Evolutionary conservation across 1,284 basidiomycete species (phyloP).

Genomic region (Sanghuangporus baumii): DNA sequence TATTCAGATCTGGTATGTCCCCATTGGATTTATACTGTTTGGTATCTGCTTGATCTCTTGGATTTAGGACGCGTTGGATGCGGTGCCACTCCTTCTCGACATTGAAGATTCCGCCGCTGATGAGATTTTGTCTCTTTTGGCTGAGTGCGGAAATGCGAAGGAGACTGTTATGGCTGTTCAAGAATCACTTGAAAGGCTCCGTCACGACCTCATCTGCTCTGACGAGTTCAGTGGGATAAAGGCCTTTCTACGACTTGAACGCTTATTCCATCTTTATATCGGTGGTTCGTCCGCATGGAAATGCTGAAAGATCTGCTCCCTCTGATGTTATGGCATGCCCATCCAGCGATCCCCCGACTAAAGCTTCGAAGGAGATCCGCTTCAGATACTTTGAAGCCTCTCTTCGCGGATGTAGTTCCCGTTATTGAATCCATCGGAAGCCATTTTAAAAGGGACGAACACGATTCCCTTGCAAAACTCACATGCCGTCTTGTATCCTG

Average conservation of each 20-base stretch:
- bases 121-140: conserved; percentile 40
- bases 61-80: conserved; percentile 45
- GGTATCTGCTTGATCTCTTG: not conserved
- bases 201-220: conserved; percentile 21
- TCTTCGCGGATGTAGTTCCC: conserved; percentile 4
- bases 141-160: conserved; percentile 43
- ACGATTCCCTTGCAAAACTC: not conserved
- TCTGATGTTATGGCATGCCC: not conserved
- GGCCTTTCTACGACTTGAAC: conserved; percentile 24
- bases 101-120: conserved; percentile 33
- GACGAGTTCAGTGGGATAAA: conserved; percentile 30
- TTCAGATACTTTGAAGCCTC: conserved; percentile 29
- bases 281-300: conserved; percentile 28
- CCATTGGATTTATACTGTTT: not conserved
- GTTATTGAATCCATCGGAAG: not conserved
- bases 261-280: conserved; percentile 35
- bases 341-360: conserved; percentile 45
- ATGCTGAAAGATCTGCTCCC: not conserved
- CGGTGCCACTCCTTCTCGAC: conserved; percentile 41
- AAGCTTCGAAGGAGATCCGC: conserved; percentile 40
- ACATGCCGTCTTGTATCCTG: not conserved
- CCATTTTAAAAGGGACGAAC: not conserved
- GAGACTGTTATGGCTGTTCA: conserved; percentile 58
- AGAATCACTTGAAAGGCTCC: conserved; percentile 49
- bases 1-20: conserved; percentile 23